Evolutionary conservation across 106 monocot genomes (phyloP).

Genomic region (Gastrodia elata): DNA sequence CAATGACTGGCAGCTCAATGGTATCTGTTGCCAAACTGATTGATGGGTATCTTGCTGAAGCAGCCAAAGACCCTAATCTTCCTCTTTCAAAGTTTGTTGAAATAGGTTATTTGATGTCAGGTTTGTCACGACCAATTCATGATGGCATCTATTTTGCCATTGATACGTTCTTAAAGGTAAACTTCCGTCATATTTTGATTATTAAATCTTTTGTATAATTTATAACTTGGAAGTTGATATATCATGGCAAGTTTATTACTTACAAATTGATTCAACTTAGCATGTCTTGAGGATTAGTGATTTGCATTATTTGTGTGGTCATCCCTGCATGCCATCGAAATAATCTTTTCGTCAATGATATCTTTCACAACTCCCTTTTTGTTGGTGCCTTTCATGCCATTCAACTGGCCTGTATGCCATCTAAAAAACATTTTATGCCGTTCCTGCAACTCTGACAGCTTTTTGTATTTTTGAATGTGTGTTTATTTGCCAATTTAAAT

Average conservation of each 20-base stretch:
- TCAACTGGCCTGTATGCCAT: not conserved
- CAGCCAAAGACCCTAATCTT: conserved; percentile 44
- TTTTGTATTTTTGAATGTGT: not conserved
- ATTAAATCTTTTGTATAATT: not conserved
- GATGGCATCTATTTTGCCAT: conserved; percentile 68
- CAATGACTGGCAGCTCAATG: conserved; percentile 17
- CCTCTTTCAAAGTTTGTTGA: conserved; percentile 45
- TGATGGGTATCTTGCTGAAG: conserved; percentile 56
- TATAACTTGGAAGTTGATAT: not conserved
- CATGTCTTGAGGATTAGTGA: too few relatives aligned
- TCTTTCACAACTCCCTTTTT: not conserved
- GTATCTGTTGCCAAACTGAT: conserved; percentile 36
- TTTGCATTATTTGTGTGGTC: not conserved
- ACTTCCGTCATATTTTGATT: not conserved
- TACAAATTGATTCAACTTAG: too few relatives aligned
- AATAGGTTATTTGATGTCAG: conserved; percentile 46
- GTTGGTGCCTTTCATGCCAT: not conserved
- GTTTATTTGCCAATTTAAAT: not conserved
- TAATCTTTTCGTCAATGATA: not conserved
- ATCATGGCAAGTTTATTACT: too few relatives aligned
- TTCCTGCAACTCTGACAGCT: not conserved
- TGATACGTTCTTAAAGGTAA: conserved; percentile 68
- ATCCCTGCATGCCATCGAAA: not conserved
- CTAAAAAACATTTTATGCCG: not conserved
- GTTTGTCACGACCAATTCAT: conserved; percentile 24